phyloP scores from a whole-genome alignment of 345 rosid genomes.

The Ailanthus altissimus region DNA sequence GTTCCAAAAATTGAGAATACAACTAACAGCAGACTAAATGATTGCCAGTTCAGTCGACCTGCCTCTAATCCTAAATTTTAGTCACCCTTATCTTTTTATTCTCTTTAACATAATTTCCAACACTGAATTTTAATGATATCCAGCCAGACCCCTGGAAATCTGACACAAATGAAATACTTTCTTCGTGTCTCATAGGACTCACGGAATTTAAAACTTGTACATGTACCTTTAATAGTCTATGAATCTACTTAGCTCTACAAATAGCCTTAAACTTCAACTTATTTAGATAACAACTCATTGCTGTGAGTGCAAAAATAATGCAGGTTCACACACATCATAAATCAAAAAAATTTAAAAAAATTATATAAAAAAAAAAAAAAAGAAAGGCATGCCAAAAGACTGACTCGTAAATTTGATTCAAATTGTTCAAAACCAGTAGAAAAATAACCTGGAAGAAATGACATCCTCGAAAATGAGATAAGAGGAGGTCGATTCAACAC shows the following conservation, averaged over 20 bases:
- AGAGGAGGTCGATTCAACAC: slow-evolving; percentile 65
- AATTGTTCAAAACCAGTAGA: not conserved
- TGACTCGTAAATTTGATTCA: not conserved
- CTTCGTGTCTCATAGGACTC: not conserved
- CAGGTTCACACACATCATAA: not conserved
- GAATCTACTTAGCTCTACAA: not conserved
- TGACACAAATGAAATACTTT: slow-evolving; percentile 5
- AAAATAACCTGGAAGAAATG: slow-evolving; percentile 75
- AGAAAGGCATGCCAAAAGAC: not conserved
- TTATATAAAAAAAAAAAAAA: too few species aligned
- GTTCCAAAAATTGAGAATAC: not conserved
- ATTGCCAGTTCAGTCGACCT: not conserved
- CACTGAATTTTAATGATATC: not conserved
- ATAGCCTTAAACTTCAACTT: not conserved
- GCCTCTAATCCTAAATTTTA: not conserved
- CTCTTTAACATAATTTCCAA: not conserved
- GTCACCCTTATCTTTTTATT: not conserved
- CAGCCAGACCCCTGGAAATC: not conserved
- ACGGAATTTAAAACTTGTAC: not conserved
- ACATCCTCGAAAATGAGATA: slow-evolving; percentile 70
- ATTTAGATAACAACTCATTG: not conserved
- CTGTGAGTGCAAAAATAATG: not conserved
- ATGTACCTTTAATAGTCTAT: not conserved
- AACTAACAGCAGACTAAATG: not conserved
- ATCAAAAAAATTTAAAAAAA: not conserved